Evolutionary conservation across 2,329 filamentous ascomycete species (phyloP), one percentile per base, ranked within the genome.

Genomic region (Fusarium tanahbumbuense): DNA sequence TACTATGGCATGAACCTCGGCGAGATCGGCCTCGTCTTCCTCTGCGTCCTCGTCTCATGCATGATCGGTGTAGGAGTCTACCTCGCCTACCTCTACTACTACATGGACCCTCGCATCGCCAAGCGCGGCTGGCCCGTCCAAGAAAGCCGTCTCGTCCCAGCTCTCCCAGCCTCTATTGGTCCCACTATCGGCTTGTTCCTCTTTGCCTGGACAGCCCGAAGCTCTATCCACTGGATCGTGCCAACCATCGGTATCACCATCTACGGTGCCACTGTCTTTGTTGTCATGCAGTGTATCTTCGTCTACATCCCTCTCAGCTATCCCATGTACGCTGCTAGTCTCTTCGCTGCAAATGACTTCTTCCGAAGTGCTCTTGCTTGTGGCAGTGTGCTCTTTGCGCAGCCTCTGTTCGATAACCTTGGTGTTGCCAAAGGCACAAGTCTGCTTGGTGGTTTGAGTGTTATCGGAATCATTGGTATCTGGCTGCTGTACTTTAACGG

Each of bases 291-390:
- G 76, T 87, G 85, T 77, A 84, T 89, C 76, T 89, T 89, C 73
- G 81, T 88, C 68, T 89, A 89, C 77, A 83, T 89, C 18, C 85
- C 86, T 1, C 79, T 88, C 22, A 82, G 80, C 54, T 88, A 88
- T 71, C 86, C 86, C 7, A 79, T 81, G 69, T 88, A 88, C 73
- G 86, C 87, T 1, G 87, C 88, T 40, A 85, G 82, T 50, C 78
- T 90, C 23, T 89, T 90, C 73, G 87, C 88, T 1, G 87, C 83
- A 8, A 90, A 89, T 73, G 87, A 89, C 78, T 86, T 89, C 75
- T 84, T 86, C 77, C 82, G 87, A 42, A 84, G 82, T 30, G 84
- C 87, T 4, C 78, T 91, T 5, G 89, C 89, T 9, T 88, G 86
- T 54, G 88, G 84, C 0, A 86, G 85, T 27, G 84, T 91, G 47